These are phyloP conservation scores for Lyophyllum decastes DNA, from an alignment of 768 basidiomycete species.

Conservation along the genomic window DNA sequence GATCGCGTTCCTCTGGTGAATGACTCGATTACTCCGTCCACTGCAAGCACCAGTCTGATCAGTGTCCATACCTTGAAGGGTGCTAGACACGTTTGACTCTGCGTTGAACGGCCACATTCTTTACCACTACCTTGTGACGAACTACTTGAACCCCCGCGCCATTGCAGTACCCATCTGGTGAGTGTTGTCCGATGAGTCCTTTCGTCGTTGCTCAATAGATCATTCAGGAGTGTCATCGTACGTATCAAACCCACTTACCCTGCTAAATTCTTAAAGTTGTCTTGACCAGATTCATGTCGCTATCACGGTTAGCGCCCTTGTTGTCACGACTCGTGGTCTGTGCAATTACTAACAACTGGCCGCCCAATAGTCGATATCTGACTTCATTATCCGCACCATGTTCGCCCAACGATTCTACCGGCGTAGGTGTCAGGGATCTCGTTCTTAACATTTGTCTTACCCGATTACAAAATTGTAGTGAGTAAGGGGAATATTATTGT, in stretches of 20 bases:
- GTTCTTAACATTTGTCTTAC: not conserved
- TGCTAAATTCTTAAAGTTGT: not conserved
- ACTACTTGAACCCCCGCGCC: conserved; percentile 50
- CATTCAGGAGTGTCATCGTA: conserved; percentile 52
- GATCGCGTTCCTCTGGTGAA: conserved; percentile 37
- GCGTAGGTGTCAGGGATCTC: conserved; percentile 34
- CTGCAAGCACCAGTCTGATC: not conserved
- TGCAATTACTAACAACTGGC: not conserved
- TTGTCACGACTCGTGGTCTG: not conserved
- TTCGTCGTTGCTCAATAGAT: not conserved
- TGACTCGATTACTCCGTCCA: conserved; percentile 5
- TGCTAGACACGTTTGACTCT: conserved; percentile 58
- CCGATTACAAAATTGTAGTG: conserved; percentile 27
- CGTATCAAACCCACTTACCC: conserved; percentile 17
- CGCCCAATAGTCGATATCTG: conserved; percentile 42
- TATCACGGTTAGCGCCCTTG: conserved; percentile 43
- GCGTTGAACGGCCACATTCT: conserved; percentile 53
- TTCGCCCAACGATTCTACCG: conserved; percentile 53
- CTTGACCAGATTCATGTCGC: conserved; percentile 49
- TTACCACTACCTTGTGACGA: conserved; percentile 58
- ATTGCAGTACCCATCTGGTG: conserved; percentile 51
- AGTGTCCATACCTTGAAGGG: conserved; percentile 29
- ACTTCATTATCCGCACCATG: conserved; percentile 52
- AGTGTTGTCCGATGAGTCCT: conserved; percentile 11
- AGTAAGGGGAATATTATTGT: conserved; percentile 45